Percentiles rank a stretch among this genome's conserved stretches.
phyloP scores from a whole-genome alignment of 1,139 yeast species.

The Candida frijolesensis region DNA sequence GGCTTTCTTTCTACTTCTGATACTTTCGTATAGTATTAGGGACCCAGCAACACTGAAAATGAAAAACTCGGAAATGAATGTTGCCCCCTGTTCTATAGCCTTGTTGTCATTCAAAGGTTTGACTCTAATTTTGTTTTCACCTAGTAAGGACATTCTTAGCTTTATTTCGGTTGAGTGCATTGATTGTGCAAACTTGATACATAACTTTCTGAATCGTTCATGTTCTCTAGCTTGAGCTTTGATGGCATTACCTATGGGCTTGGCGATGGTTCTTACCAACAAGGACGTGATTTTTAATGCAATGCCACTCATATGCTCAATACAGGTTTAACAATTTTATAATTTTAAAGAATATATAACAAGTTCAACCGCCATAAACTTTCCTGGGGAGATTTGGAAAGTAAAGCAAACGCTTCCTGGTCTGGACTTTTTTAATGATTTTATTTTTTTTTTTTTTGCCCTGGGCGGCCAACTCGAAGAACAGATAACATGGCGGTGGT shows the following conservation, averaged over 20 bases:
- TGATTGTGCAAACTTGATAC: constrained; percentile 74
- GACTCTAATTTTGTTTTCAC: constrained; percentile 58
- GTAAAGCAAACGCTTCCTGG: no score
- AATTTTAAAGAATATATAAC: background rate
- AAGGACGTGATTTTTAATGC: constrained; percentile 78
- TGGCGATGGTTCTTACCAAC: constrained; percentile 74
- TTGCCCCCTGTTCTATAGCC: constrained; percentile 86
- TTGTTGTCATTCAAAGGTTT: constrained; percentile 83
- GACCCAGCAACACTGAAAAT: constrained; percentile 81
- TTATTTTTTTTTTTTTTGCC: no score
- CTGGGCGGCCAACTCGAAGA: no score
- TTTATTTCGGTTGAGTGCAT: constrained; percentile 68
- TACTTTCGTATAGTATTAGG: constrained; percentile 72
- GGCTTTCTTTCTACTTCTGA: constrained; percentile 69
- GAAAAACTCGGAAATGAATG: constrained; percentile 73
- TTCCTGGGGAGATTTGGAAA: no score
- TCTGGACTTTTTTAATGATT: no score
- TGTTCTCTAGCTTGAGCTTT: constrained; percentile 80
- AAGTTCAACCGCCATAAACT: background rate
- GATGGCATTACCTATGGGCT: constrained; percentile 75
- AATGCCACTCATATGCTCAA: constrained; percentile 46
- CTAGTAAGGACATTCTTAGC: constrained; percentile 64
- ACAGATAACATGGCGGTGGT: no score
- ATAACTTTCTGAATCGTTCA: constrained; percentile 59
- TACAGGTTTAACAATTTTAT: background rate